These are phyloP conservation scores for Mucor irregularis DNA, from an alignment of 371 early-diverging fungal species.

Conservation along the genomic window DNA sequence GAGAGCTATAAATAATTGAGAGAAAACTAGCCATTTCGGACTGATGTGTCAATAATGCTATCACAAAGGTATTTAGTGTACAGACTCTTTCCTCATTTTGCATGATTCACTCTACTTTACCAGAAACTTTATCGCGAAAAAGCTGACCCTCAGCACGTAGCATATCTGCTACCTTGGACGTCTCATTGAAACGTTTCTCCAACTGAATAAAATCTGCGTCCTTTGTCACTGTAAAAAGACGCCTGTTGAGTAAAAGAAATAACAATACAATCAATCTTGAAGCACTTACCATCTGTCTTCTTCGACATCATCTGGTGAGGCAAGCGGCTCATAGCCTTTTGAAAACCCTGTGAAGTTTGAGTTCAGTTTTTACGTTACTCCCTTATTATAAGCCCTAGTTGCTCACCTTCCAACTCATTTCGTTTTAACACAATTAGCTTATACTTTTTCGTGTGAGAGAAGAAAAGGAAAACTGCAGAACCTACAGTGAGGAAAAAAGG, in stretches of 20 bases:
- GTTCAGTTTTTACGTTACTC: neutral
- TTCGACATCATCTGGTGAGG: slow-evolving; percentile 48
- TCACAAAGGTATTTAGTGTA: no score
- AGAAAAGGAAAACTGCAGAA: no score
- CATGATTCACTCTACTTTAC: no score
- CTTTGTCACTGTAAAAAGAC: slow-evolving; percentile 49
- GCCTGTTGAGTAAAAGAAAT: neutral
- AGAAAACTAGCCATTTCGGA: slow-evolving; percentile 66
- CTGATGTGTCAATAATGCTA: slow-evolving; percentile 71
- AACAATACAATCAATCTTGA: neutral
- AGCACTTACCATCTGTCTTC: slow-evolving; percentile 37
- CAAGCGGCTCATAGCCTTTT: slow-evolving; percentile 34
- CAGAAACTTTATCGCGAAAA: slow-evolving; percentile 74
- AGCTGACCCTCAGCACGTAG: slow-evolving; percentile 69
- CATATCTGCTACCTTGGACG: slow-evolving; percentile 51
- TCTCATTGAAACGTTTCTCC: slow-evolving; percentile 59
- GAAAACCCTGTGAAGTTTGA: slow-evolving; percentile 20
- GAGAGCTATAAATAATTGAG: slow-evolving; percentile 58
- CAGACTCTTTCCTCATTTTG: no score
- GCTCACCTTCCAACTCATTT: slow-evolving; percentile 24
- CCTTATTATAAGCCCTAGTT: no score
- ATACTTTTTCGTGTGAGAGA: no score
- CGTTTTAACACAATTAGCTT: no score
- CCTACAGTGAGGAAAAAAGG: no score
- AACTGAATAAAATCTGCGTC: slow-evolving; percentile 74